Conservation (phyloP, 1,284 basidiomycete species). For the Hemileia vastatrix region DNA sequence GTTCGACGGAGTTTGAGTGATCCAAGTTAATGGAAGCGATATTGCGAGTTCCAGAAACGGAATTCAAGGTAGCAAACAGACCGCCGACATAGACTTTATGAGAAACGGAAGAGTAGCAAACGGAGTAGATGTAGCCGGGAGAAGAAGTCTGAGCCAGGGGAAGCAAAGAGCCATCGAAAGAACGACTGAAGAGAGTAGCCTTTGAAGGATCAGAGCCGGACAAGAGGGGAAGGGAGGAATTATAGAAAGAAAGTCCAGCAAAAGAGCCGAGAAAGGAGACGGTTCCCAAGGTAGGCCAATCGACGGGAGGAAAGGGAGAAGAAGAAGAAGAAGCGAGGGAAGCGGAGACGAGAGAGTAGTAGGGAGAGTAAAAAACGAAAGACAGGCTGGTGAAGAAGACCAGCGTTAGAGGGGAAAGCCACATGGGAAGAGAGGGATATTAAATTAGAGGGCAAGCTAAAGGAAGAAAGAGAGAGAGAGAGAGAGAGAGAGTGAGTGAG, state of each 20-base stretch:
- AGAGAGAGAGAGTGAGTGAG: background rate
- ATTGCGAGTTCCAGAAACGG: conserved; percentile 30
- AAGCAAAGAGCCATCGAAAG: conserved; percentile 51
- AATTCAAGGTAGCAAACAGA: conserved; percentile 38
- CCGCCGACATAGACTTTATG: conserved; percentile 42
- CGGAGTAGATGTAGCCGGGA: conserved; percentile 39
- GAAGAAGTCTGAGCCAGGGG: conserved; percentile 38
- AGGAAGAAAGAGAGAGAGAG: background rate
- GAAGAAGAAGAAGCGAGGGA: conserved; percentile 42
- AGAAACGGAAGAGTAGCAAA: conserved; percentile 35
- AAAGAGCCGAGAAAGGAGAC: conserved; percentile 79
- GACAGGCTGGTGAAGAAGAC: background rate
- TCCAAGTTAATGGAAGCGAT: conserved; percentile 34
- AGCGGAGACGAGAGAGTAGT: background rate
- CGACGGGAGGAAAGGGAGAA: conserved; percentile 64
- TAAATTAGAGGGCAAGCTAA: background rate
- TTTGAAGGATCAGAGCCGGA: conserved; percentile 58
- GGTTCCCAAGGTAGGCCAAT: conserved; percentile 79
- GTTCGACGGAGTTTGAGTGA: background rate
- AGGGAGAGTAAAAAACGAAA: background rate
- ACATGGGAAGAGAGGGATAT: background rate
- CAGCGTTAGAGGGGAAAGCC: background rate
- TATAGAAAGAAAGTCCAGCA: conserved; percentile 67
- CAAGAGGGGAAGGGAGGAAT: conserved; percentile 41
- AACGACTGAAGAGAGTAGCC: conserved; percentile 60